Percentiles rank a stretch among this genome's conserved stretches.
These are phyloP conservation scores for Blastobotrys aristatus DNA, from an alignment of 1,139 yeast species.

Conservation along the genomic window DNA sequence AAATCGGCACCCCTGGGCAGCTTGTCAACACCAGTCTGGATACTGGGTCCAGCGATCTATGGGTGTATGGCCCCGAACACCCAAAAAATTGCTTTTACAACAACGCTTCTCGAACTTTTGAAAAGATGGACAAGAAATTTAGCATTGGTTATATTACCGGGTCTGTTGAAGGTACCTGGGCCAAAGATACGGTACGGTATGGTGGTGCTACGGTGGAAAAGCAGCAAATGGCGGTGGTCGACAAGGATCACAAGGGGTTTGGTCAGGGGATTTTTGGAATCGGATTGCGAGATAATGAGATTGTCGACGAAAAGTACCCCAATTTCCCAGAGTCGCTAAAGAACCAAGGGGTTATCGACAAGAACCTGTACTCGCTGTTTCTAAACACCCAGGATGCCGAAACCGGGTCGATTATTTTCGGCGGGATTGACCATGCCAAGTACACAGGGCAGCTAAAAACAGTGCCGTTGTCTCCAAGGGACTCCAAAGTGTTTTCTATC, in stretches of 20 bases:
- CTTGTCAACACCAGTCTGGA: slow-evolving; percentile 43
- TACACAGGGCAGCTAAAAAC: slow-evolving; percentile 41
- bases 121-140: slow-evolving; percentile 17
- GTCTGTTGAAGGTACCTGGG: slow-evolving; percentile 43
- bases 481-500: not conserved
- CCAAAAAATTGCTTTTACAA: slow-evolving; percentile 2
- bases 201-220: slow-evolving; percentile 25
- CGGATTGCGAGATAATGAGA: slow-evolving; percentile 12
- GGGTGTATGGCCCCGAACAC: slow-evolving; percentile 33
- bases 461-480: slow-evolving; percentile 21
- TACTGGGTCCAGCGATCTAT: slow-evolving; percentile 46
- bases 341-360: slow-evolving; percentile 34
- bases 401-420: slow-evolving; percentile 50
- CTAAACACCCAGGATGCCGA: slow-evolving; percentile 39
- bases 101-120: slow-evolving; percentile 11
- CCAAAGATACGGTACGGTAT: slow-evolving; percentile 40
- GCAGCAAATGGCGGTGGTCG: slow-evolving; percentile 14
- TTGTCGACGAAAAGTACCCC: slow-evolving; percentile 7
- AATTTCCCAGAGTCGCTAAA: slow-evolving; percentile 23
- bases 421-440: slow-evolving; percentile 55
- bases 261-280: slow-evolving; percentile 13
- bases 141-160: slow-evolving; percentile 28
- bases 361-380: slow-evolving; percentile 51
- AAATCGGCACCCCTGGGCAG: slow-evolving; percentile 53
- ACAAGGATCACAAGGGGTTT: slow-evolving; percentile 7